Percentiles rank a stretch among this genome's conserved stretches.
phyloP scores from a whole-genome alignment of 306 rosid genomes.

The Lathyrus aphaca region DNA sequence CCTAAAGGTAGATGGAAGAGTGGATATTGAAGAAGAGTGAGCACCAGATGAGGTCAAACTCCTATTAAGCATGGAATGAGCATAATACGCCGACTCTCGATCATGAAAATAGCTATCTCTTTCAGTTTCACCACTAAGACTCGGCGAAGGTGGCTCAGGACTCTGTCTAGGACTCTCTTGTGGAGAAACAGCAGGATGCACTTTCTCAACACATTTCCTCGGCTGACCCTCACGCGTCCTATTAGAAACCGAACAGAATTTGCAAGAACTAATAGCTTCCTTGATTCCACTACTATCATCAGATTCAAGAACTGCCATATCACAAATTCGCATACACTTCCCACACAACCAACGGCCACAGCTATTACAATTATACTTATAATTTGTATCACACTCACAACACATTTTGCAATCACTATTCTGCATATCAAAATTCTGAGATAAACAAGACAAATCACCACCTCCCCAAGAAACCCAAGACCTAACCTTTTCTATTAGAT shows the following conservation, averaged over 20 bases:
- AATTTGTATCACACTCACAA: conserved; percentile 61
- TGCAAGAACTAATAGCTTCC: conserved; percentile 55
- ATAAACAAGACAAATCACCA: conserved; percentile 45
- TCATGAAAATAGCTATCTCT: conserved; percentile 48
- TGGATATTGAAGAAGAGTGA: conserved; percentile 59
- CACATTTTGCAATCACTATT: conserved; percentile 58
- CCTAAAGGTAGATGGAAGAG: conserved; percentile 65
- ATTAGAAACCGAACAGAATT: conserved; percentile 59
- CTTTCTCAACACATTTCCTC: conserved; percentile 64
- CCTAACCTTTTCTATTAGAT: conserved; percentile 70
- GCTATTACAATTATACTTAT: conserved; percentile 61
- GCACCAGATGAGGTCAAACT: conserved; percentile 53
- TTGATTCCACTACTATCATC: conserved; percentile 43
- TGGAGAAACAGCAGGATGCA: conserved; percentile 87
- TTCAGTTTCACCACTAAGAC: conserved; percentile 59
- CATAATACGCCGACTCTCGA: conserved; percentile 58
- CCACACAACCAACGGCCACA: conserved; percentile 80
- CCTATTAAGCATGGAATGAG: conserved; percentile 50
- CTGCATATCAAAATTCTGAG: conserved; percentile 58
- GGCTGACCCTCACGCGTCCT: conserved; percentile 52
- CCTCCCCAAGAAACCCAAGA: conserved; percentile 66
- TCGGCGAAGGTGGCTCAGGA: conserved; percentile 76
- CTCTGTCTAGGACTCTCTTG: conserved; percentile 72
- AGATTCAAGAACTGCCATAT: conserved; percentile 46
- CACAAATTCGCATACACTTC: conserved; percentile 60